phyloP scores from a whole-genome alignment of 78 protist genomes.

The Tieghemostelium lacteum region DNA sequence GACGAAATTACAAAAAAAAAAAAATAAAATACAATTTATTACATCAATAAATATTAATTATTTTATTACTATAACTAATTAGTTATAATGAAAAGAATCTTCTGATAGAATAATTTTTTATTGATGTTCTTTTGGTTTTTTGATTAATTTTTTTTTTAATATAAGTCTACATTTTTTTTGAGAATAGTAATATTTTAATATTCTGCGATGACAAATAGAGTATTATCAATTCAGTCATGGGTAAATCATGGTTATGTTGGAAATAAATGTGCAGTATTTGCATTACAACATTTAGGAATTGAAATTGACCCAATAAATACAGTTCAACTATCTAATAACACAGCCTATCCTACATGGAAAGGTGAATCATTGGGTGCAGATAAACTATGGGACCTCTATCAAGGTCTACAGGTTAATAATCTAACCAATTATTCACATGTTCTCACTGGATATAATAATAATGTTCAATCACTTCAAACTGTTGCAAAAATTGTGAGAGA shows the following conservation, averaged over 20 bases:
- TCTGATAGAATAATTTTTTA: too few species aligned
- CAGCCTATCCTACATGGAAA: slow-evolving; percentile 81
- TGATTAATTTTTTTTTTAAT: too few species aligned
- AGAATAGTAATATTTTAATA: too few species aligned
- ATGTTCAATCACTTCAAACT: slow-evolving; percentile 48
- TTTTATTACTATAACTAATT: too few species aligned
- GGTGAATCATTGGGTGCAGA: slow-evolving; percentile 84
- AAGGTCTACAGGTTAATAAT: slow-evolving; percentile 75
- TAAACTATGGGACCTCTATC: slow-evolving; percentile 56
- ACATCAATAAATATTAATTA: background rate
- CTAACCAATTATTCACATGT: slow-evolving; percentile 78
- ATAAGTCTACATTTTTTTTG: too few species aligned
- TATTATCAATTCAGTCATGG: slow-evolving; percentile 88
- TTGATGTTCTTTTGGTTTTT: too few species aligned
- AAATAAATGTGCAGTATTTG: slow-evolving; percentile 85
- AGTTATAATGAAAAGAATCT: too few species aligned
- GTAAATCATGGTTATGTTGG: slow-evolving; percentile 92
- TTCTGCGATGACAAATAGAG: too few species aligned
- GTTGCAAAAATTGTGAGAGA: slow-evolving; percentile 29
- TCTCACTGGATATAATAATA: slow-evolving; percentile 88
- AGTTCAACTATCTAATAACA: slow-evolving; percentile 92
- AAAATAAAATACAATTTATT: background rate
- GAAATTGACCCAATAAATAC: slow-evolving; percentile 89
- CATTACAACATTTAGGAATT: slow-evolving; percentile 87
- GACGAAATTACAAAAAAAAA: background rate